Base-by-base conservation (phyloP, 192 early-diverging fungal species). In the Podila horticola region DNA sequence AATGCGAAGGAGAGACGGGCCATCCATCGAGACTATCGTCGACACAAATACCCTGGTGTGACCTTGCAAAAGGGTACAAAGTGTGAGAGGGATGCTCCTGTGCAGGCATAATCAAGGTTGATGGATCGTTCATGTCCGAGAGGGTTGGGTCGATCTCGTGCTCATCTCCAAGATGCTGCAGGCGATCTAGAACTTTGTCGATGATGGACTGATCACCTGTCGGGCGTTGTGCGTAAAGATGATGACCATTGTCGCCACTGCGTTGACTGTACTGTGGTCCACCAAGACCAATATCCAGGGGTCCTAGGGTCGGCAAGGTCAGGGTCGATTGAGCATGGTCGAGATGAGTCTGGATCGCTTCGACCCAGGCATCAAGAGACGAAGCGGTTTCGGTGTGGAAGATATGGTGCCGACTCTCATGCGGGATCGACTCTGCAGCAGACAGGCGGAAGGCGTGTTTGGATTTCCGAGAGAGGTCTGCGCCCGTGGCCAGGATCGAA, bases 51-150 rank as follows among this genome's bases (percentile, higher is more conserved):
- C 66, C 58, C n/a, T 55, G 52, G 52, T 55, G 52, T 22, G 52
- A 55, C 24, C n/a, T 55, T 22, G 52, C 24, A 26, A 71, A 20
- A 12, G 65, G 34, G 28, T n/a, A 4, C 6, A 58, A 60, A 0
- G 33, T 58, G 36, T 13, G 36, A 17, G 57, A 58, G 19, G 74
- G 33, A 62, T 71, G 64, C 10, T 77, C 75, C 10, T 71, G 75
- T 0, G 64, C 64, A 20, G 75, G 68, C 58, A 79, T 62, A 41
- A 79, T 72, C 9, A 79, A 31, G 2, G 70, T 72, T 6, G 76
- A 79, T 4, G 76, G 76, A 33, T 72, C 76, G 38, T 79, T 79
- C 62, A 69, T 64, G 49, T 79, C 76, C 2, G 70, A 79, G 0
- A 79, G 69, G 0, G 70, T 79, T 26, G 76, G 76, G 12, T 79